Evolutionary conservation across 2,329 filamentous ascomycete species (phyloP).

Genomic region (Pseudogymnoascus sp.): DNA sequence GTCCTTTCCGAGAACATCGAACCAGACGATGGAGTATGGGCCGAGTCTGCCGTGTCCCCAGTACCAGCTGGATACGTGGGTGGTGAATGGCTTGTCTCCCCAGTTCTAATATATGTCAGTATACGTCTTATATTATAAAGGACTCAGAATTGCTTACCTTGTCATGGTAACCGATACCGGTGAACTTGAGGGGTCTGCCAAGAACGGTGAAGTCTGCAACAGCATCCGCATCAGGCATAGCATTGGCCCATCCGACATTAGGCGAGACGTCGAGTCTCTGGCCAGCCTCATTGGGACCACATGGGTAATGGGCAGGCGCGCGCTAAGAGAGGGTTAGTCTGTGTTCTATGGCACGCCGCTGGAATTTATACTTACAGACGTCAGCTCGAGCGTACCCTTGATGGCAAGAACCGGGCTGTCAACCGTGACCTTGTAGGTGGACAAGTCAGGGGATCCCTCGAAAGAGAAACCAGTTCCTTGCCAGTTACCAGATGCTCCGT

Average conservation of each 20-base stretch:
- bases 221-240: slow-evolving; percentile 31
- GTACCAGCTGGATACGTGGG: slow-evolving; percentile 33
- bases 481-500: slow-evolving; percentile 14
- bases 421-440: slow-evolving; percentile 15
- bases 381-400: slow-evolving; percentile 15
- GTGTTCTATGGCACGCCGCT: too few relatives aligned
- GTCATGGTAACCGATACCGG: slow-evolving; percentile 39
- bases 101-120: slow-evolving; percentile 32
- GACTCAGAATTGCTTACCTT: slow-evolving; percentile 27
- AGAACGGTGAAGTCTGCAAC: slow-evolving; percentile 22
- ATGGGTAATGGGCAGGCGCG: slow-evolving; percentile 25
- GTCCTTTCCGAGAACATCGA: slow-evolving; percentile 29
- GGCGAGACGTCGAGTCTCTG: slow-evolving; percentile 25
- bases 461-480: slow-evolving; percentile 15
- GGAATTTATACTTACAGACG: not conserved
- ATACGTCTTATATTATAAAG: not conserved
- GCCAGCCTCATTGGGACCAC: slow-evolving; percentile 18
- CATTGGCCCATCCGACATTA: slow-evolving; percentile 34
- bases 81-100: slow-evolving; percentile 32
- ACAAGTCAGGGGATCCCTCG: slow-evolving; percentile 15
- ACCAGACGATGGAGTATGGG: slow-evolving; percentile 40
- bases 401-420: slow-evolving; percentile 15
- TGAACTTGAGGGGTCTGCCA: slow-evolving; percentile 29
- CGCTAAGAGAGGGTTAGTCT: not conserved
- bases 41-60: slow-evolving; percentile 41